Evolutionary conservation across 225 moss, liverwort and hornwort genomes (phyloP).

Genomic region (Marchantia polymorpha): DNA sequence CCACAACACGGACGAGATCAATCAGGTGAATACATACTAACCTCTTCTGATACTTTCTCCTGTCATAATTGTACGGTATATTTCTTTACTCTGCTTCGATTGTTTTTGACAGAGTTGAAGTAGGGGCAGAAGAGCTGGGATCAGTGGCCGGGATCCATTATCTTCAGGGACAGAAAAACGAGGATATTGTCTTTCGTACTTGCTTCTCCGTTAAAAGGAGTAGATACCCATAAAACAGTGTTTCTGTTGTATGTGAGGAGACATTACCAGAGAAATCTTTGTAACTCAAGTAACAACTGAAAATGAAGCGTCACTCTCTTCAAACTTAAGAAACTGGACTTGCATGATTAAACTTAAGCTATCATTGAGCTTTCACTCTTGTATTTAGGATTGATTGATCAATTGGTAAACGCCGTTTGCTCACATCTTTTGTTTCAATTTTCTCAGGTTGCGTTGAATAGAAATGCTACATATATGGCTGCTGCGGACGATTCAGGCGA

Average conservation of each 20-base stretch:
- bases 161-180: too few species aligned
- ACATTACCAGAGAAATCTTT: too few species aligned
- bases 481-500: conserved; percentile 49
- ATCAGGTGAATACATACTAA: conserved; percentile 29
- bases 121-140: too few species aligned
- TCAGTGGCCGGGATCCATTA: too few species aligned
- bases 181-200: too few species aligned
- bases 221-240: too few species aligned
- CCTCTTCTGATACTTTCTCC: neutral
- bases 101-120: neutral
- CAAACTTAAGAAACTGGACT: neutral
- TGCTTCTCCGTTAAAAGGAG: too few species aligned
- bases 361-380: neutral
- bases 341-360: neutral
- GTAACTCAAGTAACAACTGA: too few species aligned
- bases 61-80: neutral
- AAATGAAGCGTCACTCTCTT: too few species aligned
- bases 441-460: conserved; percentile 38
- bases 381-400: neutral
- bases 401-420: neutral
- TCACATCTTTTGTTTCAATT: neutral
- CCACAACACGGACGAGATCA: conserved; percentile 43
- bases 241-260: too few species aligned
- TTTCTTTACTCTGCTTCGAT: neutral
- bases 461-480: conserved; percentile 37